These are phyloP conservation scores for Cryoendolithus antarcticus DNA, from an alignment of 2,329 filamentous ascomycete species.

Conservation along the genomic window DNA sequence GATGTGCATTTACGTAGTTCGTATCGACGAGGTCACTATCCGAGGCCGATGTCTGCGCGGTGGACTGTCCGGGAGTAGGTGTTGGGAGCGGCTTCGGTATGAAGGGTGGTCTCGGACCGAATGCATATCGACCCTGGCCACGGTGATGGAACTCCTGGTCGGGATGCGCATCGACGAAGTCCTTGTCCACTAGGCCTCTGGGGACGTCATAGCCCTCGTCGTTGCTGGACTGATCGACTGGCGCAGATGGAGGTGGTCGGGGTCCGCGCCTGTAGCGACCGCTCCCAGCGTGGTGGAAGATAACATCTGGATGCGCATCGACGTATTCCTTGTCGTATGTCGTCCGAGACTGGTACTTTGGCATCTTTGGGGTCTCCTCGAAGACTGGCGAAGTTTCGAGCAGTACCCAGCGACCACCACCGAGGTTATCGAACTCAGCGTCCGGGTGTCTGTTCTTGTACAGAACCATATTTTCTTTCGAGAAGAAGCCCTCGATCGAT, in stretches of 20 bases:
- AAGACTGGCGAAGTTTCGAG: constrained; percentile 3
- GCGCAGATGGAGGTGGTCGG: constrained; percentile 3
- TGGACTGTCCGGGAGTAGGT: constrained; percentile 1
- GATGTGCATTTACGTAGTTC: constrained; percentile 16
- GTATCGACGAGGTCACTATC: constrained; percentile 11
- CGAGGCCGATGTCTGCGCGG: background rate
- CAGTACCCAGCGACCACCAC: constrained; percentile 7
- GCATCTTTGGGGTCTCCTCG: background rate
- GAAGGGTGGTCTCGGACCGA: constrained; percentile 8
- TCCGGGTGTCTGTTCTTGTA: constrained; percentile 6
- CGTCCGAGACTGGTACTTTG: constrained; percentile 5
- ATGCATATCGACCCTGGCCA: constrained; percentile 17
- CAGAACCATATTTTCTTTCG: constrained; percentile 5
- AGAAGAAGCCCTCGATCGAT: constrained; percentile 1
- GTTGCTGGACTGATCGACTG: background rate
- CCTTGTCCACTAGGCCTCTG: constrained; percentile 9
- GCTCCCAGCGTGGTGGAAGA: constrained; percentile 19
- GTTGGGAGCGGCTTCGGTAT: background rate
- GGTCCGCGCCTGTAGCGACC: constrained; percentile 16
- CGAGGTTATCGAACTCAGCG: constrained; percentile 4
- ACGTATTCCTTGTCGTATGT: constrained; percentile 17
- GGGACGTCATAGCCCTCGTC: constrained; percentile 1
- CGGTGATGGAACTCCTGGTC: constrained; percentile 17
- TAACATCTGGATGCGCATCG: constrained; percentile 14
- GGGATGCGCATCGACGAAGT: constrained; percentile 14